Evolutionary conservation across 2,329 filamentous ascomycete species (phyloP), one percentile per base, ranked within the genome.

Genomic region (Hypoxylon sp.): DNA sequence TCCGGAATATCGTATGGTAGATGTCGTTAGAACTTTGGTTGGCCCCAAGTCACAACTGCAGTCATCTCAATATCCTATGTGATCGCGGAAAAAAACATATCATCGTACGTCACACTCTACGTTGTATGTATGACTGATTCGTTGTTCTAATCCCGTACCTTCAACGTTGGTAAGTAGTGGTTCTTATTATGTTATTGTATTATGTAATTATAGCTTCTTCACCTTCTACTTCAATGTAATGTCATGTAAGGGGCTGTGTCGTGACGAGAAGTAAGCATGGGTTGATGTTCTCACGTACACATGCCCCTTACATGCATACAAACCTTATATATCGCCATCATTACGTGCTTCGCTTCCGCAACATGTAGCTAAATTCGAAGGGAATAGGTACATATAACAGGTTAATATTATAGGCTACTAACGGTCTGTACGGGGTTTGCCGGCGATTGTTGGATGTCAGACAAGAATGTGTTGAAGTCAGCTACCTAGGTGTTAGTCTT

Each of bases 241-340:
- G 38, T 43, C 38, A 43, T n/a, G 17, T 43, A 43, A 43, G 38
- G 17, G 38, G 38, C 38, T 43, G 38, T 43, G 38, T 43, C 9
- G 5, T 43, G 38, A 43, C 19, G 10, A 19, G 38, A 17, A 17
- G 38, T 43, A 43, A 43, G 38, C 38, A 43, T 43, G 34, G 34
- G 9, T 43, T 11, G 38, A 43, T 21, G 38, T 17, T 43, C 38
- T 43, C 38, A 43, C 38, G 38, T 43, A 43, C 38, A 43, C 38
- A 43, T 21, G 9, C 11, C 38, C 34, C 38, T 43, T 43, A 19
- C 38, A 21, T 43, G 38, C 38, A 43, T 43, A 19, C 38, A 43
- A 43, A 43, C 38, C 38, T 43, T 43, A 43, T 43, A 43, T 43
- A 43, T 43, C 38, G 11, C 38, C 38, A 43, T 21, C n/a, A 21